Evolutionary conservation across 2,329 filamentous ascomycete species (phyloP).

Genomic region (Pyricularia sp.): DNA sequence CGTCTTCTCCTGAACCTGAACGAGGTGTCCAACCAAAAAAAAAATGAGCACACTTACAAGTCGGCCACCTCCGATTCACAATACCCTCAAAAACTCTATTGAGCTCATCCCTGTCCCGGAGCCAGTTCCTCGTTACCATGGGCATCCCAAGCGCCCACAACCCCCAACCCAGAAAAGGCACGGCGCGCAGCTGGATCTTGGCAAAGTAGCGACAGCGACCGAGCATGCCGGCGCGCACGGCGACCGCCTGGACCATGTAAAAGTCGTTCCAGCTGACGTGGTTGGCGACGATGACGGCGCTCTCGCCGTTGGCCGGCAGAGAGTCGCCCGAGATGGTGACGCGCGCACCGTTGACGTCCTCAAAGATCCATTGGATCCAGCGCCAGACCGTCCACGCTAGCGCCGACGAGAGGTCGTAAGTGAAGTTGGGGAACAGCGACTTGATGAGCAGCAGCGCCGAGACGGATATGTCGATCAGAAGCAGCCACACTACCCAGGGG

Average conservation of each 20-base stretch:
- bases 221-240: constrained; percentile 45
- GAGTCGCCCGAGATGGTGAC: constrained; percentile 43
- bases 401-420: constrained; percentile 44
- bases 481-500: constrained; percentile 45
- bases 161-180: constrained; percentile 55
- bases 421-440: constrained; percentile 34
- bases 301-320: constrained; percentile 40
- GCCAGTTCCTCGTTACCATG: constrained; percentile 51
- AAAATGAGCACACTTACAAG: constrained; percentile 33
- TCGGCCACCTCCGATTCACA: constrained; percentile 41
- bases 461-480: constrained; percentile 39
- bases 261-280: constrained; percentile 55
- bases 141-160: constrained; percentile 58
- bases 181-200: constrained; percentile 47
- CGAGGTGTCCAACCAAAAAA: not conserved
- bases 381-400: constrained; percentile 46
- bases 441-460: constrained; percentile 39
- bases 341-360: constrained; percentile 38
- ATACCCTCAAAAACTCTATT: constrained; percentile 47
- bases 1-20: not conserved
- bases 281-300: constrained; percentile 50
- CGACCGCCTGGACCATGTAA: constrained; percentile 53
- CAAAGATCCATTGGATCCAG: constrained; percentile 50
- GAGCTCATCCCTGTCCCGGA: constrained; percentile 43
- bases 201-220: constrained; percentile 53